phyloP scores from a whole-genome alignment of 768 basidiomycete genomes.

The Asterophora lycoperdoides region DNA sequence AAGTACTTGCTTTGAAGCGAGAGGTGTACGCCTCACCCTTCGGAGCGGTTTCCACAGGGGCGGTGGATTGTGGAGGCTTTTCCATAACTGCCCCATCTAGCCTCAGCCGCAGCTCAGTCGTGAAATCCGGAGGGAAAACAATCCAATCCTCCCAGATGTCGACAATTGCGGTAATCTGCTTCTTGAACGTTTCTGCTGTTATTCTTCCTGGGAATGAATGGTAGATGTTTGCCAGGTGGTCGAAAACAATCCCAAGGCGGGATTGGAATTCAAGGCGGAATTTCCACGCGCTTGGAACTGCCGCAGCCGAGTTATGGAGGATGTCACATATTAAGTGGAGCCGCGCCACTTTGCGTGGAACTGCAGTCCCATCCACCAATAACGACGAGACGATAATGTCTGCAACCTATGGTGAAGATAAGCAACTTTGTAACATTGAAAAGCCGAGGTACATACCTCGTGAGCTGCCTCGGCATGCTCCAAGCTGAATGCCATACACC shows the following conservation, averaged over 20 bases:
- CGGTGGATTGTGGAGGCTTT: conserved; percentile 23
- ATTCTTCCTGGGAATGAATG: conserved; percentile 95
- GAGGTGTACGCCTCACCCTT: conserved; percentile 41
- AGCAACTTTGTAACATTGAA: background rate
- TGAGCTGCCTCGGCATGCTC: conserved; percentile 95
- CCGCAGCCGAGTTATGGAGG: conserved; percentile 91
- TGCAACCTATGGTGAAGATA: conserved; percentile 54
- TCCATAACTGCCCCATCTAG: conserved; percentile 58
- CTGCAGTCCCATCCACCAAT: conserved; percentile 85
- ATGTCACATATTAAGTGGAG: conserved; percentile 97
- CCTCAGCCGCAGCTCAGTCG: conserved; percentile 62
- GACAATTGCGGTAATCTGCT: conserved; percentile 82
- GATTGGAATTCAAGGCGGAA: conserved; percentile 93
- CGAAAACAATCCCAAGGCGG: conserved; percentile 89
- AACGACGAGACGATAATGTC: conserved; percentile 90
- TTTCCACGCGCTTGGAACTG: conserved; percentile 96
- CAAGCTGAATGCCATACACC: conserved; percentile 96
- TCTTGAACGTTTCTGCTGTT: conserved; percentile 94
- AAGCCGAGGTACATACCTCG: conserved; percentile 51
- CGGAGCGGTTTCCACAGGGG: conserved; percentile 20
- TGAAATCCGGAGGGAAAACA: conserved; percentile 88
- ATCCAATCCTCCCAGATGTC: conserved; percentile 99
- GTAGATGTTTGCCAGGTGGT: conserved; percentile 91
- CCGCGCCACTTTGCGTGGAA: conserved; percentile 95
- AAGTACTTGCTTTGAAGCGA: conserved; percentile 74